phyloP scores from a whole-genome alignment of 768 basidiomycete genomes.

The Rhizopogon sp. region DNA sequence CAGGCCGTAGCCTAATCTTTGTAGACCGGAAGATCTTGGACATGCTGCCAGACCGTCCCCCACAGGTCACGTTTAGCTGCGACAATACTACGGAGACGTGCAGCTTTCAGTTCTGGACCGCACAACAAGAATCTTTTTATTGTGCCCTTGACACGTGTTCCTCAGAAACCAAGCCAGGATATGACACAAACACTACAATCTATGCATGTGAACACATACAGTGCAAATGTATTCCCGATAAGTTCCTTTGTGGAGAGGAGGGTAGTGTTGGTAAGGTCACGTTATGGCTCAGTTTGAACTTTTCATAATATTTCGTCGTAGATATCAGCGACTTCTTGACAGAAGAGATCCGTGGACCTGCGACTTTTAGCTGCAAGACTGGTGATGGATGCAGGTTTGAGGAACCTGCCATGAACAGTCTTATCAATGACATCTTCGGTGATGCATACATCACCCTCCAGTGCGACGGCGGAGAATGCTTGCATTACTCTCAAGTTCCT shows the following conservation, averaged over 20 bases:
- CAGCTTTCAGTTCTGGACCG: constrained; percentile 98
- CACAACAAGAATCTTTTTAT: constrained; percentile 91
- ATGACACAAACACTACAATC: constrained; percentile 63
- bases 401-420: constrained; percentile 94
- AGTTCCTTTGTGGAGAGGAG: constrained; percentile 94
- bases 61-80: constrained; percentile 97
- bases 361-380: constrained; percentile 70
- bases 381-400: constrained; percentile 83
- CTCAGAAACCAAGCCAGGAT: constrained; percentile 41
- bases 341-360: constrained; percentile 90
- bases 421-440: constrained; percentile 92
- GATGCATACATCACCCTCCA: constrained; percentile 84
- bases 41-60: constrained; percentile 82
- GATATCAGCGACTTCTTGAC: constrained; percentile 93
- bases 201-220: constrained; percentile 82
- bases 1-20: neutral
- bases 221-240: constrained; percentile 89
- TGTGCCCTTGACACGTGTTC: constrained; percentile 77
- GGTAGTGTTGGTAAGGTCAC: constrained; percentile 80
- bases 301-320: constrained; percentile 21
- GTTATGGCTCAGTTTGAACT: neutral
- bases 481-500: constrained; percentile 91
- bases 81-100: constrained; percentile 59
- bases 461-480: constrained; percentile 88
- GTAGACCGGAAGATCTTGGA: constrained; percentile 93